A percentile compares a stretch with the other conserved stretches of the same genome.
Evolutionary conservation across 768 basidiomycete genomes (phyloP).

Genomic region (Termitomyces bulborhizus): DNA sequence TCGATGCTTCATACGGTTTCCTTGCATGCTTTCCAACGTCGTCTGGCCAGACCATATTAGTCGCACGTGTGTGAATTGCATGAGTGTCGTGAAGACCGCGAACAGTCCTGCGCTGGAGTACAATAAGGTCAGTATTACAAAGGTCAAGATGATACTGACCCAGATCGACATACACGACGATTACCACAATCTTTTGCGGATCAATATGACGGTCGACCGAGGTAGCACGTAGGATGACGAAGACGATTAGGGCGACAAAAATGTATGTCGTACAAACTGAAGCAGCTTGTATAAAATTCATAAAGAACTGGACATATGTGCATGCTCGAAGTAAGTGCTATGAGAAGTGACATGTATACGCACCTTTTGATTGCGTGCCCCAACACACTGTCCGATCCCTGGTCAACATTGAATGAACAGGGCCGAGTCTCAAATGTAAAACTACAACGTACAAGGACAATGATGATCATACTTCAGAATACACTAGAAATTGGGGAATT

Average conservation of each 20-base stretch:
- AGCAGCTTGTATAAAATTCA: slow-evolving; percentile 71
- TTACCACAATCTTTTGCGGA: slow-evolving; percentile 62
- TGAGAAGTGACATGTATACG: background rate
- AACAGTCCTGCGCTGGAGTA: slow-evolving; percentile 63
- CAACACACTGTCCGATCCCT: slow-evolving; percentile 95
- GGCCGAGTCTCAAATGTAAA: background rate
- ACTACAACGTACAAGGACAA: slow-evolving; percentile 66
- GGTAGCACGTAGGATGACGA: slow-evolving; percentile 33
- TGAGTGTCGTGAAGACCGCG: slow-evolving; percentile 55
- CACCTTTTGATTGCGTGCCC: slow-evolving; percentile 87
- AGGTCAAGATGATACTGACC: background rate
- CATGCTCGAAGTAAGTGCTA: background rate
- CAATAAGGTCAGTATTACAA: background rate
- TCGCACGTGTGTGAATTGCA: slow-evolving; percentile 53
- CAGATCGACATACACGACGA: slow-evolving; percentile 55
- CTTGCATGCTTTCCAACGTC: slow-evolving; percentile 72
- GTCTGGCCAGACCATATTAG: slow-evolving; percentile 61
- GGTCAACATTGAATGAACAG: background rate
- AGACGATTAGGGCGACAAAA: slow-evolving; percentile 52
- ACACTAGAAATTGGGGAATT: slow-evolving; percentile 42
- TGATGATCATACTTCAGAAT: slow-evolving; percentile 84
- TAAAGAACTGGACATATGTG: slow-evolving; percentile 58
- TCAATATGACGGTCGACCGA: slow-evolving; percentile 34
- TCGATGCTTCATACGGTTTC: slow-evolving; percentile 55
- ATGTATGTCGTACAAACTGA: slow-evolving; percentile 56